Evolutionary conservation across 768 basidiomycete genomes (phyloP).

Genomic region (Agaricus subrufescens): DNA sequence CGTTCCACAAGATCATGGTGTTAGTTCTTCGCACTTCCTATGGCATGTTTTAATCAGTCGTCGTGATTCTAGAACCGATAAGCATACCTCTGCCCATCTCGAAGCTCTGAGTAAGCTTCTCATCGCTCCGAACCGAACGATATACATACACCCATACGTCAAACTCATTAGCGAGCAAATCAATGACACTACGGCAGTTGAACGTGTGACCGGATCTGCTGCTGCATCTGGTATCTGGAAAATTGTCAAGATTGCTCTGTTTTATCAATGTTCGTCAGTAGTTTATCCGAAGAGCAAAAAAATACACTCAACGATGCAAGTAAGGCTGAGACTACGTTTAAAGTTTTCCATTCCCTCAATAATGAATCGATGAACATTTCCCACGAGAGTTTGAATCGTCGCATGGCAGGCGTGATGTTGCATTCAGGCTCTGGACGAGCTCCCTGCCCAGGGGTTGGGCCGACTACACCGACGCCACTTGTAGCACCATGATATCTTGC

Average conservation of each 20-base stretch:
- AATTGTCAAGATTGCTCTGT: constrained; percentile 66
- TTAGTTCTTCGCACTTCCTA: constrained; percentile 52
- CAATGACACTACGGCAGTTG: constrained; percentile 58
- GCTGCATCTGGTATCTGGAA: constrained; percentile 56
- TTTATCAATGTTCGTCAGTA: neutral
- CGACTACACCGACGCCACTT: constrained; percentile 8
- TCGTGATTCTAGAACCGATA: neutral
- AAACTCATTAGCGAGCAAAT: constrained; percentile 67
- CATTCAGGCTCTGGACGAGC: constrained; percentile 34
- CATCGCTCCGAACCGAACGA: constrained; percentile 69
- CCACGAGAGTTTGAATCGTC: constrained; percentile 66
- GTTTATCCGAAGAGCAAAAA: neutral
- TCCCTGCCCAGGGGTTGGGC: constrained; percentile 14
- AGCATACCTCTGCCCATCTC: constrained; percentile 62
- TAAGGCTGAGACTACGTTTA: constrained; percentile 69
- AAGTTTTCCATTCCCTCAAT: constrained; percentile 70
- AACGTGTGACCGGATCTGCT: constrained; percentile 57
- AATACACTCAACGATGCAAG: constrained; percentile 33
- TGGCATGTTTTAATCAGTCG: neutral
- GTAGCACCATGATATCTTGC: neutral
- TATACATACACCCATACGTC: constrained; percentile 70
- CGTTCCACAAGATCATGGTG: constrained; percentile 31
- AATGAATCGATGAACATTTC: constrained; percentile 68
- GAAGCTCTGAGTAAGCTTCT: constrained; percentile 66
- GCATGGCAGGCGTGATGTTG: constrained; percentile 56